These are phyloP conservation scores for Coniella lustricola DNA, from an alignment of 2,329 filamentous ascomycete genomes.

Conservation along the genomic window DNA sequence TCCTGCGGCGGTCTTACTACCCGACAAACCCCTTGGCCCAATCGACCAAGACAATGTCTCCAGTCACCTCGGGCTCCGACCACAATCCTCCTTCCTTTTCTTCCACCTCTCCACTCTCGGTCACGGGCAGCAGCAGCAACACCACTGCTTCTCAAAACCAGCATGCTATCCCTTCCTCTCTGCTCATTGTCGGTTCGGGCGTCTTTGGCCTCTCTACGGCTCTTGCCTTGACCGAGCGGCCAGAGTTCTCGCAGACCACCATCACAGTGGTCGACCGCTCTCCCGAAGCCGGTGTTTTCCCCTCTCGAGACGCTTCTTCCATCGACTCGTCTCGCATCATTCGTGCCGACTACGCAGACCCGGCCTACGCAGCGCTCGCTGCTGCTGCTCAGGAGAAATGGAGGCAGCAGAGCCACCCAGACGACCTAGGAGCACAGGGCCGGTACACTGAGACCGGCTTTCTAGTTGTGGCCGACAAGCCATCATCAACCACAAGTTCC, in stretches of 20 bases:
- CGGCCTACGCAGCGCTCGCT: constrained; percentile 68
- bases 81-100: constrained; percentile 6
- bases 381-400: constrained; percentile 62
- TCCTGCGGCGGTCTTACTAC: too few species aligned
- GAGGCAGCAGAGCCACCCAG: constrained; percentile 50
- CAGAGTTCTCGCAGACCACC: constrained; percentile 42
- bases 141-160: constrained; percentile 14
- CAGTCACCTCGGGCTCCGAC: constrained; percentile 9
- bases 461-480: constrained; percentile 53
- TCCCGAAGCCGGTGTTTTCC: constrained; percentile 40
- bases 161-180: constrained; percentile 32
- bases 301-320: constrained; percentile 51
- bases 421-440: constrained; percentile 52
- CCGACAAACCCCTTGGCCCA: background rate
- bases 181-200: constrained; percentile 64
- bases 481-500: too few species aligned
- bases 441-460: constrained; percentile 67
- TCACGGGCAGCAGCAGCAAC: constrained; percentile 14
- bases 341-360: constrained; percentile 72
- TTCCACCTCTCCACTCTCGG: constrained; percentile 10
- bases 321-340: constrained; percentile 60
- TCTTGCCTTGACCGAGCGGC: constrained; percentile 59
- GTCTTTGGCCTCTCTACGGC: constrained; percentile 58
- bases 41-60: constrained; percentile 1
- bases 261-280: constrained; percentile 57